Base-by-base conservation (phyloP, 345 rosid species). In the Brassica juncea region DNA sequence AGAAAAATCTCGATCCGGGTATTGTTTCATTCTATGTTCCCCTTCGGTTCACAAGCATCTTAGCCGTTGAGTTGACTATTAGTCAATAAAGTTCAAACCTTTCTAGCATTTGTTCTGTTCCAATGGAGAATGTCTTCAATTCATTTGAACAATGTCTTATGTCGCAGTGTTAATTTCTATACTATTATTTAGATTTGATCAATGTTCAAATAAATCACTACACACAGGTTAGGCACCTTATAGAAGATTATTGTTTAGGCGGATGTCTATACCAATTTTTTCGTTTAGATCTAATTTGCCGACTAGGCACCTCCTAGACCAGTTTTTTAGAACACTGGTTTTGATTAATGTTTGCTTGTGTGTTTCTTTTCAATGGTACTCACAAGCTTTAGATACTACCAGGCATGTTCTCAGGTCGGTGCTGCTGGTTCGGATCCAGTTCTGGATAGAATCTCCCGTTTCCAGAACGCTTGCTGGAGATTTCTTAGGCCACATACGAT, bases 401-500 rank as follows among this genome's bases (percentile, higher is more conserved):
- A 94, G 98, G 98, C 93, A 71, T 88, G 89, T 74, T 81, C 89
- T 60, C 79, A 85, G 85, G 91, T 82, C 82, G 95, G 89, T 84
- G 94, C 97, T 68, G 86, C 92, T 77, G 97, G 88, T 32, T 85
- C 97, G 75, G 97, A 94, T 82, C 90, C 97, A 4, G 19, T 91
- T 65, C 72, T 81, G 25, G 87, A 82, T 77, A 89, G 81, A 83
- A 35, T 88, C 77, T 82, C 89, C 15, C 81, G 74, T 66, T 92
- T 94, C 79, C 89, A 82, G 82, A 90, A 92, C 77, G 97, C 97
- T 6, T 92, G 90, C 85, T 94, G 97, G 97, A 89, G 99, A 86
- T 94, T 94, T 84, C 85, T 94, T 44, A 89, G 99, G 84, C 99
- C 99, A 6, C 99, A 94, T 75, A 94, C 99, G 1, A 94, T 94